Evolutionary conservation across 192 early-diverging fungal species (phyloP), one percentile per base, ranked within the genome.

Genomic region (Coemansia sp.): DNA sequence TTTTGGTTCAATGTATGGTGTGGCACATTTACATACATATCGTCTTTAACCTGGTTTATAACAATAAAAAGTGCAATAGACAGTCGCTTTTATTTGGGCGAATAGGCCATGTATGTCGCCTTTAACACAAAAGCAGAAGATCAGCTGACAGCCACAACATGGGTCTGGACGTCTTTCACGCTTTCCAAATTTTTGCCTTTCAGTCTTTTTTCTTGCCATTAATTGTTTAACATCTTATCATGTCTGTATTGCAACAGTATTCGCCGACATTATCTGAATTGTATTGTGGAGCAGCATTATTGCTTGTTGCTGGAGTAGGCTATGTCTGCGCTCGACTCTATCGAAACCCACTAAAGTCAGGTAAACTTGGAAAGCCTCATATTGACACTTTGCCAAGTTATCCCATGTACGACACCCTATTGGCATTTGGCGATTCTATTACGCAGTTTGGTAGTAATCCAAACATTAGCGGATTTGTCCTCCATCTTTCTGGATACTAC

Each of bases 401-500:
- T 25, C 62, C 62, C 4, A 37, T 64, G 37, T 76, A 76, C 27
- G 60, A 66, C 59, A 67, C 70, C 0, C 55, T 63, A 22, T 35
- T 76, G 15, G 60, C 61, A 27, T 67, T 76, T 67, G 74, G 74
- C 59, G 69, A 76, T 57, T 70, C 69, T 25, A 70, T 67, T 22
- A 76, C 69, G 5, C 69, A 71, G 61, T 49, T 39, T 45, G 74
- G 69, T 17, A 60, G 62, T 24, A 53, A 70, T 60, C 41, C 62
- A 2, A 23, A 43, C 11, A 59, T 64, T 15, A 72, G 66, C 32
- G 87, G 89, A 7, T 91, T 76, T 67, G 83, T 75, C 12, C 61
- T 72, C 4, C 73, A 64, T 27, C 68, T 87, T 1, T 69, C 83
- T 7, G 64, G 85, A 52, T 60, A 66, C 19, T 94, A 89, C 58